Base-by-base conservation (phyloP, 2,329 filamentous ascomycete species). In the Ophiostoma tasmaniense region DNA sequence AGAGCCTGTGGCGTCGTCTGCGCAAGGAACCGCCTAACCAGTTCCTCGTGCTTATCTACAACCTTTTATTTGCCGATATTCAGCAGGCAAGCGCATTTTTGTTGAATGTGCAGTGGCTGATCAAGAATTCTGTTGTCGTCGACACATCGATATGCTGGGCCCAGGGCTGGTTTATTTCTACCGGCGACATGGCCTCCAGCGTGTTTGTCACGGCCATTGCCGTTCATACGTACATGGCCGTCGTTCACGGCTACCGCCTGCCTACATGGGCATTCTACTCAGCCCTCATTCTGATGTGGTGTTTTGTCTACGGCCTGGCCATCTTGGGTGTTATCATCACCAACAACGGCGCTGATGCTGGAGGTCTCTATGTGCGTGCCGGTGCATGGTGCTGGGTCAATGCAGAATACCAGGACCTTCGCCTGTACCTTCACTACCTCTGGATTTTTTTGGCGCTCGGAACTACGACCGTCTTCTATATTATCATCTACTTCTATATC, bases 331-430 rank as follows among this genome's bases (percentile, higher is more conserved):
- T 84, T 3, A 76, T 79, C 3, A 76, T 78, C 3, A 83, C 82
- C 1, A 72, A 74, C 1, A 81, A 83, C 45, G 81, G 83, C 1
- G 77, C 73, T 3, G 74, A 74, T 0, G 73, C 68, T 4, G 82
- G 80, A 0, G 82, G 82, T 0, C 78, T 88, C 66, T 90, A 88
- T 69, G 86, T 88, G n/a, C 81, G 87, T 22, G 88, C 88, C 37
- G 85, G 85, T 11, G 83, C 86, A 10, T 91, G 89, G 87, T 90
- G 88, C 75, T 90, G 88, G 88, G 83, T 90, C 70, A 85, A 85
- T 70, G 77, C 80, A 3, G 77, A 81, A 20, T 85, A 85, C 72
- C 79, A 83, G 59, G 75, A 78, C 1, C 79, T 88, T 8, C 85
- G 88, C 59, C 79, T 90, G 0, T 81, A 82, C 71, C 81, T 87